Conservation (phyloP, 495 filamentous ascomycete genomes). For the Podospora sp. region DNA sequence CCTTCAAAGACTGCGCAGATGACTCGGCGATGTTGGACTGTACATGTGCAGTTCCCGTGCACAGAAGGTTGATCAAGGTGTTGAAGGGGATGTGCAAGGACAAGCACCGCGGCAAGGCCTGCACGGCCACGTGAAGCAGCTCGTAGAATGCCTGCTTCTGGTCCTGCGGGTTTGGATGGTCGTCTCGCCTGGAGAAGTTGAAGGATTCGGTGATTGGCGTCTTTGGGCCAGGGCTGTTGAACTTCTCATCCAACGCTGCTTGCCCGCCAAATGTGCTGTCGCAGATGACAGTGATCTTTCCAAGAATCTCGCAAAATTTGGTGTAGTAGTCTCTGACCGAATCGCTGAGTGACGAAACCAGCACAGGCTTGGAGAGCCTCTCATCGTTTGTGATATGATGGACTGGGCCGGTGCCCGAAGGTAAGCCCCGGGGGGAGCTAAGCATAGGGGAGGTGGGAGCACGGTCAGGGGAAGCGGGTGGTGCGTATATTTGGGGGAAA, state of each 20-base stretch:
- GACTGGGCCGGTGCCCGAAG: conserved; percentile 31
- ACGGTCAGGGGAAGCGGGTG: conserved; percentile 44
- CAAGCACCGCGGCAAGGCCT: conserved; percentile 89
- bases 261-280: conserved; percentile 97
- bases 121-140: conserved; percentile 90
- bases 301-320: conserved; percentile 90
- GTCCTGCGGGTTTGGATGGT: conserved; percentile 71
- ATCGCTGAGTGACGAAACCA: conserved; percentile 70
- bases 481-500: conserved; percentile 68
- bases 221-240: conserved; percentile 80
- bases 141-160: conserved; percentile 96
- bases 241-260: conserved; percentile 92
- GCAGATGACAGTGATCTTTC: conserved; percentile 93
- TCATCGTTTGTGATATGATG: conserved; percentile 48
- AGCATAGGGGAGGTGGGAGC: conserved; percentile 56
- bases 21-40: conserved; percentile 89
- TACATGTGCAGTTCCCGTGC: conserved; percentile 95
- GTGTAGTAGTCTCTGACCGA: conserved; percentile 80
- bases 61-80: conserved; percentile 90
- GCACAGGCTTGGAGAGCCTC: conserved; percentile 72
- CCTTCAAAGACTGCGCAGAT: conserved; percentile 89
- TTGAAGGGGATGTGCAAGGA: conserved; percentile 91
- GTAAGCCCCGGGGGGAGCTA: conserved; percentile 41
- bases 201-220: conserved; percentile 95
- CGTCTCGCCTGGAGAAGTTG: conserved; percentile 80